These are phyloP conservation scores for Suhomyces yuchorum DNA, from an alignment of 1,139 yeast genomes.

Conservation along the genomic window DNA sequence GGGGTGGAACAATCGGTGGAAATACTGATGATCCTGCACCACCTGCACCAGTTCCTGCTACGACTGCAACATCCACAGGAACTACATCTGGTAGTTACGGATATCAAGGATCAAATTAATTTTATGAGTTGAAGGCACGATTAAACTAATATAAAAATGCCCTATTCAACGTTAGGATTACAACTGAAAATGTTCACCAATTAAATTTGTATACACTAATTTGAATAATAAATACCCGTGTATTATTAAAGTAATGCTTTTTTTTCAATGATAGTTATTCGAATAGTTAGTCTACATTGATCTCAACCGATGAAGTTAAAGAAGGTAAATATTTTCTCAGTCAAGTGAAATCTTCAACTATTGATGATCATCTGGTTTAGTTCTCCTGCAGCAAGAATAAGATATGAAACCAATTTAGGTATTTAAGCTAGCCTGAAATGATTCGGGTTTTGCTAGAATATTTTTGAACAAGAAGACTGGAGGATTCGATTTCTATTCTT, in stretches of 20 bases:
- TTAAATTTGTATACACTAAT: neutral
- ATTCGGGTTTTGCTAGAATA: neutral
- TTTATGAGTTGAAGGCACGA: neutral
- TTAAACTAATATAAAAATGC: neutral
- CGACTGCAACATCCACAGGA: conserved; percentile 4
- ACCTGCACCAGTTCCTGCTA: conserved; percentile 3
- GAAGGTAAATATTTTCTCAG: neutral
- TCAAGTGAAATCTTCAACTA: neutral
- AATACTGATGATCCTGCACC: conserved; percentile 5
- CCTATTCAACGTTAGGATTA: neutral
- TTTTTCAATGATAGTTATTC: no score
- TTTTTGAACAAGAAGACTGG: neutral
- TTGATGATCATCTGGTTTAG: neutral
- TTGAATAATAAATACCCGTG: neutral
- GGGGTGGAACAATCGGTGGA: conserved; percentile 3
- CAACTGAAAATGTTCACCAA: neutral
- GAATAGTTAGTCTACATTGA: neutral
- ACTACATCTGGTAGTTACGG: conserved; percentile 4
- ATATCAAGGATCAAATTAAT: conserved; percentile 6
- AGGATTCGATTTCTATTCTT: neutral
- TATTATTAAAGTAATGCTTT: neutral
- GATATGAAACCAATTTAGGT: neutral
- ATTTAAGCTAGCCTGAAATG: neutral
- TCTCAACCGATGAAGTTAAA: neutral
- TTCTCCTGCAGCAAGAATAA: neutral